Base-by-base conservation (phyloP, 495 filamentous ascomycete species). In the Trichoderma reesei region DNA sequence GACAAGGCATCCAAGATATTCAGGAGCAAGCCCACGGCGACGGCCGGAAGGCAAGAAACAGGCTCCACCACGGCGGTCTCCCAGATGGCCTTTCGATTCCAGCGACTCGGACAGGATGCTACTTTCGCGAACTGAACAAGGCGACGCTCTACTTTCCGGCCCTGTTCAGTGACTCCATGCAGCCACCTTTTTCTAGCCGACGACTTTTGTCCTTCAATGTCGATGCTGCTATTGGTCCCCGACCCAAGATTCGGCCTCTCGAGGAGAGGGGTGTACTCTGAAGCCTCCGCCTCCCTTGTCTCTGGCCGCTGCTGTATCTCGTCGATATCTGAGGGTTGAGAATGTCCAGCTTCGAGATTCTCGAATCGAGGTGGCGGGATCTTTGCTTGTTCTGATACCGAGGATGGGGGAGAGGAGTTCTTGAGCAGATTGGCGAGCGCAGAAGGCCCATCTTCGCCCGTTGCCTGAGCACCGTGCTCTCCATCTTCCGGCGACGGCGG, bases 1-100 rank as follows among this genome's bases (percentile, higher is more conserved):
- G 93, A 97, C 44, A 98, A 73, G 33, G 91, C 94, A 77, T 98
- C 94, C 34, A 98, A 79, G 48, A 98, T 87, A 68, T 97, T 98
- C 18, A 98, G 81, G 6, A 98, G 79, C 18, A 96, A 79, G 0
- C 94, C 94, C 3, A 98, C 83, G 65, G 95, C 78, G 4, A 98
- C 92, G 6, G 93, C 88, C 1, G 95, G 94, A 13, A 97, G 69
- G 60, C 86, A 86, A 44, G 82, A 81, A 33, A 85, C 71, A 7
- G 92, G 88, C 64, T 88, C 80, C 18, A 89, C 74, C 10, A 94
- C 72, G 3, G 79, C 83, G 33, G 82, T 79, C 63, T 81, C 68
- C 85, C 85, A 91, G 6, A 94, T 76, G 0, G 80, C 75, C 56
- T 77, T 82, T 59, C 75, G 77, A 72, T 92, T 78, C 90, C 91